Evolutionary conservation across 176 grass and related monocot genomes (phyloP).

Genomic region (Canna indica): DNA sequence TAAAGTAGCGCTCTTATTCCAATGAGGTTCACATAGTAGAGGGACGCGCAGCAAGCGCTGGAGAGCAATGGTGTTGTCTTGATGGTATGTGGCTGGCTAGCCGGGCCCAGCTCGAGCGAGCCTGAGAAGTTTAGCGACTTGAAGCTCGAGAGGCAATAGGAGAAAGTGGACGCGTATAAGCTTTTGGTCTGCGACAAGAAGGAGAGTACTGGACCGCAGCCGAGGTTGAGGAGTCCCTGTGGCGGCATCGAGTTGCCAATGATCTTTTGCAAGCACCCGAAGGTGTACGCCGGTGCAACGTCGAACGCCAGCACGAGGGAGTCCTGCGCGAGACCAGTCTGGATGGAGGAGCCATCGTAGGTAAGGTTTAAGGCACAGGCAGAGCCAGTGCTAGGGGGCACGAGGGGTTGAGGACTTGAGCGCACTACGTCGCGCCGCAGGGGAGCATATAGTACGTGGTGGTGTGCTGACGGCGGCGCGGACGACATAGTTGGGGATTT

Average conservation of each 20-base stretch:
- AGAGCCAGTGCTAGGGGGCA: slow-evolving; percentile 27
- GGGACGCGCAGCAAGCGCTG: slow-evolving; percentile 60
- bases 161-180: slow-evolving; percentile 55
- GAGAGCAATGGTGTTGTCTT: slow-evolving; percentile 71
- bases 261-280: slow-evolving; percentile 53
- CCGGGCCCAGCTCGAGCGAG: slow-evolving; percentile 56
- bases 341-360: no score
- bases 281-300: slow-evolving; percentile 52
- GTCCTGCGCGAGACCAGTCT: slow-evolving; percentile 50
- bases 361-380: slow-evolving; percentile 61
- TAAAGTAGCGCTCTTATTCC: slow-evolving; percentile 62
- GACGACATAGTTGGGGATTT: slow-evolving; percentile 69
- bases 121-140: slow-evolving; percentile 81
- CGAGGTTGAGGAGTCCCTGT: slow-evolving; percentile 75
- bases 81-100: slow-evolving; percentile 51
- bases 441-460: slow-evolving; percentile 33
- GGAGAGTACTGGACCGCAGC: slow-evolving; percentile 54
- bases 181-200: no score
- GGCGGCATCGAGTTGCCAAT: slow-evolving; percentile 63
- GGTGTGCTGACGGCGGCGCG: slow-evolving; percentile 57
- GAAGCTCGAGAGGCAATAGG: slow-evolving; percentile 78
- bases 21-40: slow-evolving; percentile 85
- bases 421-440: slow-evolving; percentile 49
- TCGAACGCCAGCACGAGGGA: slow-evolving; percentile 46
- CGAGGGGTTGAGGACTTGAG: slow-evolving; percentile 32